Evolutionary conservation across 2,329 filamentous ascomycete genomes (phyloP), one percentile per base, ranked within the genome.

Genomic region (Pseudogymnoascus sp.): DNA sequence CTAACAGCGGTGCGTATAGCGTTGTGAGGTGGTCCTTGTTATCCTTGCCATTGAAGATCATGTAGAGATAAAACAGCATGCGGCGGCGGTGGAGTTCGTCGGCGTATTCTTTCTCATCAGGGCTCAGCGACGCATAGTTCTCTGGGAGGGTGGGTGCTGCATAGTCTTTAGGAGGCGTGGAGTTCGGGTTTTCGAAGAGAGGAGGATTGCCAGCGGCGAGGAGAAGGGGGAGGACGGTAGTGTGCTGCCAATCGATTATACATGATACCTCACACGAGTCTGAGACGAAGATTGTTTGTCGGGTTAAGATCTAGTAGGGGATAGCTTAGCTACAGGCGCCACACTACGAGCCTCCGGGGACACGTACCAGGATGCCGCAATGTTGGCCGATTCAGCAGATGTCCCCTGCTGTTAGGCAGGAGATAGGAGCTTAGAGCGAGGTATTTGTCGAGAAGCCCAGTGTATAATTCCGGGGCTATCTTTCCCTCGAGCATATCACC

Each of bases 171-270:
- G 74, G 26, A 13, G 53, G 63, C 19, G 61, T 62, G 16, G 64
- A 44, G 47, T 69, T 67, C 65, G 76, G 77, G 63, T 79, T 78
- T 65, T 77, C 72, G 64, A 79, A 75, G 29, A 66, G 66, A 6
- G 69, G 68, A 24, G 76, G 77, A 56, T 80, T 76, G 2, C 74
- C 74, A 37, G 73, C 70, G 11, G 70, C 68, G 5, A 77, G 69
- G 59, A 76, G 74, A 8, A 73, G 72, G 3, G 75, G 76, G n/a
- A 77, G 71, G 26, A 72, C 67, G 2, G 70, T 50, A 40, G 68
- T 68, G 65, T 78, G 71, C 66, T 79, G 75, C 76, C 75, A 79
- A 64, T 79, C 76, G 37, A 79, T 76, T 1, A 79, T 64, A 31
- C 74, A 65, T 29, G 68, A 68, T 21, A 78, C 73, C 6, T 73